phyloP scores from a whole-genome alignment of 306 rosid genomes.

The Quercus cerris region DNA sequence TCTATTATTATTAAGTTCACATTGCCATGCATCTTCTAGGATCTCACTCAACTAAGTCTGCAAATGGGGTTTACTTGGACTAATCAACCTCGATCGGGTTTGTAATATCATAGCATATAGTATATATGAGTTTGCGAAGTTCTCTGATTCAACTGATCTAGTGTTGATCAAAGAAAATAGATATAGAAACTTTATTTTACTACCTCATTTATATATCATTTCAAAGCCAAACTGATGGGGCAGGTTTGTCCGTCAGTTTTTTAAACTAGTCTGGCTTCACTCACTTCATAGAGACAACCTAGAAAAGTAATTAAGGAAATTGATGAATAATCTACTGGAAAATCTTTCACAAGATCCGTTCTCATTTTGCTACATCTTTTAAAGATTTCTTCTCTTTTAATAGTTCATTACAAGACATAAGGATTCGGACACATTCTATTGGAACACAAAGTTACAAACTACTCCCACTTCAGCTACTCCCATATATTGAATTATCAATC shows the following conservation, averaged over 20 bases:
- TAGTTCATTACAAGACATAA: background rate
- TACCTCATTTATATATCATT: background rate
- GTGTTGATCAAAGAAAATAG: no score
- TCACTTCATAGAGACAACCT: background rate
- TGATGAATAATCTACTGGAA: background rate
- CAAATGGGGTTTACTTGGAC: no score
- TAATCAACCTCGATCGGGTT: no score
- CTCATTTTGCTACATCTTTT: conserved; percentile 2
- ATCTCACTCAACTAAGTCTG: no score
- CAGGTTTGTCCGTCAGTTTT: conserved; percentile 8
- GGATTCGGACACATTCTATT: background rate
- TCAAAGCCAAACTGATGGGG: conserved; percentile 6
- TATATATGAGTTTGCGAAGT: no score
- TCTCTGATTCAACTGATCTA: no score
- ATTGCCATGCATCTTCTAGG: no score
- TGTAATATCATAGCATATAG: no score
- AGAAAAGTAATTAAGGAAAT: background rate
- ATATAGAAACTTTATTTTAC: no score
- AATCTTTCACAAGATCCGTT: conserved; percentile 10
- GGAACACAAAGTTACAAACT: conserved; percentile 15
- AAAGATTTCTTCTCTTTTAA: background rate
- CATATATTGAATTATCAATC: background rate
- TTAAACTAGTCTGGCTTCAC: no score
- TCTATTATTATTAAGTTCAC: no score
- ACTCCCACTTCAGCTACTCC: conserved; percentile 18